Base-by-base conservation (phyloP, 202 grass and related monocot genomes). In the Schoenoplectus tabernaemontani region DNA sequence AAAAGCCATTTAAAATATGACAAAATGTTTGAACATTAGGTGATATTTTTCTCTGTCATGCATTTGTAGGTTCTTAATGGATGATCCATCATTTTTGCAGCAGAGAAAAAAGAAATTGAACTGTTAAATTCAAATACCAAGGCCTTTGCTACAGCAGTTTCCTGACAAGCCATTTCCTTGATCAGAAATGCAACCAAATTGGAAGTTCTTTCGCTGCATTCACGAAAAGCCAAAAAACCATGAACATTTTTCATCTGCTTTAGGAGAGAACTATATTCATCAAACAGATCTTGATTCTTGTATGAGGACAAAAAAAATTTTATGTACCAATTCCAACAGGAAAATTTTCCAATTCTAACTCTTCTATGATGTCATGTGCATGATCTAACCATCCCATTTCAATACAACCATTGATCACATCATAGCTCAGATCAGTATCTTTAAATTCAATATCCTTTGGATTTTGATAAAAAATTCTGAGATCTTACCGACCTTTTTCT, bases 31-130 rank as follows among this genome's bases (percentile, higher is more conserved):
- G 83, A 46, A 76, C 44, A 59, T 76, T 97, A 54, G 95, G 91
- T 67, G 72, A 86, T 64, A 97, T 89, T 94, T 84, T 80, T 87
- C 83, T 86, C 75, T 81, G 78, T 87, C 95, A 97, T 97, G 50
- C 59, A 71, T 82, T 92, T 97, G 86, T 88, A 90, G 64, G 95
- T 90, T 41, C 39, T 79, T 30, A 97, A 39, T 87, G 86, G 91
- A 86, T 94, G 87, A 60, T 94, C 87, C 83, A 97, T 90, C 95
- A 97, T 92, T 81, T 97, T 97, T 48, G 95, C 91, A 83, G 86
- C 84, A 82, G 87, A 90, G 87, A 94, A 97, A 84, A 97, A 97
- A 36, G 76, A 61, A 92, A 94, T 89, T 24, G 95, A 92, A 92
- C 82, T 84, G 61, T 94, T 90, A 58, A 92, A 85, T 86, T 92